Evolutionary conservation across 2,329 filamentous ascomycete species (phyloP), one percentile per base, ranked within the genome.

Genomic region (Fusarium domesticum): DNA sequence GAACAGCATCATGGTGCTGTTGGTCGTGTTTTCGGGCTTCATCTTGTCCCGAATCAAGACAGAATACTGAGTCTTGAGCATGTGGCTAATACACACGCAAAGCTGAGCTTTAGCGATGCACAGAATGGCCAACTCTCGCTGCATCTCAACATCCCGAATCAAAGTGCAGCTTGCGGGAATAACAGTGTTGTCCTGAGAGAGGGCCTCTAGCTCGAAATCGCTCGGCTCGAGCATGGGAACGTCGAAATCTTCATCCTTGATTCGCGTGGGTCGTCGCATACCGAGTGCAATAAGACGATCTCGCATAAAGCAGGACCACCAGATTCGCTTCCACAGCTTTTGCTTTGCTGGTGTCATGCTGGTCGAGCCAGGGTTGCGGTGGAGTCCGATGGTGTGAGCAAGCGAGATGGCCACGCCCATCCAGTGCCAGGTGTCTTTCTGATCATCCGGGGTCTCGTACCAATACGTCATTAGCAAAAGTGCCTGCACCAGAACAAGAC

Each of bases 371-470:
- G 90, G 89, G 59, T 96, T 88, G 51, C 91, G 86, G 67, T 97
- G 90, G 15, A 96, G 76, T 6, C 92, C 91, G 53, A 96, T 96
- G 11, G 91, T 96, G 66, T 96, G 89, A 40, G 90, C 91, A 36
- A 96, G 74, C 11, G 91, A 96, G 47, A 95, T 88, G 33, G 91
- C 92, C 30, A 96, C 89, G 15, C 92, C 92, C 88, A 96, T 95
- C 92, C 91, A 96, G 64, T 96, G 91, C 88, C 92, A 96, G 35
- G 91, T 96, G 65, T 96, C 92, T 67, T 96, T 96, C 64, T 96
- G 89, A 64, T 96, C 92, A 68, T 96, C 90, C 0, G 91, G 91
- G 11, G 89, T 95, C 68, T 96, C 91, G 65, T 96, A 96, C 87
- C 92, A 97, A 66, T 95, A 96, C 4, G 91, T 96, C 87, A 96